phyloP scores from a whole-genome alignment of 352 stramenopile genomes.

The Phytopythium mirpurense region DNA sequence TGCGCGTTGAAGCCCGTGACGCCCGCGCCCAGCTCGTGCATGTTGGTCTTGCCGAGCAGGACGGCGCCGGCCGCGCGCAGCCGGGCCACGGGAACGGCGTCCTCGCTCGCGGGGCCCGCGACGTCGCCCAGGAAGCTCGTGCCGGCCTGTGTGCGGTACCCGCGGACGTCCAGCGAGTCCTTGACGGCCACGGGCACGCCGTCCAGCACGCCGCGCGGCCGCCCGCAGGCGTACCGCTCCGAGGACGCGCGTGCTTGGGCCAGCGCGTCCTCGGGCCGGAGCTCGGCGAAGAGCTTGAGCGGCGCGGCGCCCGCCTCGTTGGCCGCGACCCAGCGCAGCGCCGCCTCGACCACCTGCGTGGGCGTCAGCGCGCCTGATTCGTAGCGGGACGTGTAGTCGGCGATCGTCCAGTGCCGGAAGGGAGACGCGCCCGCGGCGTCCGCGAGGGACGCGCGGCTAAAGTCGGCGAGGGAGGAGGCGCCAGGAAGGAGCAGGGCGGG shows the following conservation, averaged over 20 bases:
- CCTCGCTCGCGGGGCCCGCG: constrained; percentile 25
- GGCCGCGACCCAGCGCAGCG: constrained; percentile 43
- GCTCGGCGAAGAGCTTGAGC: constrained; percentile 76
- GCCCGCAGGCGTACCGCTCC: constrained; percentile 56
- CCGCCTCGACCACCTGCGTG: constrained; percentile 61
- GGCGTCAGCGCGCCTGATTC: constrained; percentile 30
- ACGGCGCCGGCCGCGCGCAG: constrained; percentile 75
- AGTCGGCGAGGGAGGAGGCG: constrained; percentile 21
- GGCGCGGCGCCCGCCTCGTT: constrained; percentile 46
- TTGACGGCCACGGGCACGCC: constrained; percentile 89
- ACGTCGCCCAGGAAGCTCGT: constrained; percentile 68
- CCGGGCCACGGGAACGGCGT: constrained; percentile 50
- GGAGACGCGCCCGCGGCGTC: constrained; percentile 7
- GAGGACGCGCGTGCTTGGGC: constrained; percentile 56
- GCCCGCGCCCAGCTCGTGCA: constrained; percentile 82
- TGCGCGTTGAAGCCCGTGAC: constrained; percentile 76
- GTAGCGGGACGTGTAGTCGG: constrained; percentile 64
- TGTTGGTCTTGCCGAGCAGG: constrained; percentile 87
- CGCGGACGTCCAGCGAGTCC: constrained; percentile 78
- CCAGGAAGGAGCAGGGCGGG: background rate
- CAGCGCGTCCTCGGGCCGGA: constrained; percentile 62
- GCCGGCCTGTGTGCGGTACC: constrained; percentile 55
- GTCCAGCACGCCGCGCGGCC: constrained; percentile 77
- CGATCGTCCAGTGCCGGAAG: constrained; percentile 69
- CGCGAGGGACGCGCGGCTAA: constrained; percentile 15